Conservation (phyloP, 1,139 yeast genomes). For the Hyphopichia fennica region DNA sequence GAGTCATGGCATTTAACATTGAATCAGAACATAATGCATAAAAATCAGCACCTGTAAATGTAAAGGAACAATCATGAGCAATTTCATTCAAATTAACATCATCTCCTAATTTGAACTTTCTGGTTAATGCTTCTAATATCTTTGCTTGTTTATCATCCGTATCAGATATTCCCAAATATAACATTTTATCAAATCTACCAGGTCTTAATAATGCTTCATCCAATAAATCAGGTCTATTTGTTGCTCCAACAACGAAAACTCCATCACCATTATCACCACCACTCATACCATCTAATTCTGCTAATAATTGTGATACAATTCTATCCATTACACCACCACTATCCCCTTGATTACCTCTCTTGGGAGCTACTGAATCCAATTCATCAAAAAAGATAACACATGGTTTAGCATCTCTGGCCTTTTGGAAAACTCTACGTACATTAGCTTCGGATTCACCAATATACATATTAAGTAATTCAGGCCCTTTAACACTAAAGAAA, state of each 20-base stretch:
- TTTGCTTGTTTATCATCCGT: slow-evolving; percentile 86
- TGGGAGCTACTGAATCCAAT: slow-evolving; percentile 96
- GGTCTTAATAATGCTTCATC: slow-evolving; percentile 95
- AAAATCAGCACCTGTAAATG: slow-evolving; percentile 96
- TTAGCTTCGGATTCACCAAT: slow-evolving; percentile 98
- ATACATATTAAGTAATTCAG: slow-evolving; percentile 92
- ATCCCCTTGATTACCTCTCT: slow-evolving; percentile 97
- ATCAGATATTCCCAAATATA: slow-evolving; percentile 89
- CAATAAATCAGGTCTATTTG: slow-evolving; percentile 89
- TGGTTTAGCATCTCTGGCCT: slow-evolving; percentile 94
- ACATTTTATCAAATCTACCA: slow-evolving; percentile 93
- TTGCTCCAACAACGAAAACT: slow-evolving; percentile 96
- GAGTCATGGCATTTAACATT: slow-evolving; percentile 91
- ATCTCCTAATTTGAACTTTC: slow-evolving; percentile 69
- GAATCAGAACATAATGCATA: slow-evolving; percentile 95
- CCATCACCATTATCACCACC: slow-evolving; percentile 68
- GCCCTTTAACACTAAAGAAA: slow-evolving; percentile 95
- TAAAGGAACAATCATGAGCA: slow-evolving; percentile 77
- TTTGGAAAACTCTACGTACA: slow-evolving; percentile 89
- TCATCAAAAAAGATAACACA: slow-evolving; percentile 97
- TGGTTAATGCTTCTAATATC: slow-evolving; percentile 82
- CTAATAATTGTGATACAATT: slow-evolving; percentile 89
- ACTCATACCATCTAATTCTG: slow-evolving; percentile 96
- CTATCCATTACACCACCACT: slow-evolving; percentile 99
- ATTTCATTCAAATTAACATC: slow-evolving; percentile 61